Percentiles rank a stretch among this genome's conserved stretches.
phyloP scores from a whole-genome alignment of 495 filamentous ascomycete genomes.

The Aspergillus carlsbadensis region DNA sequence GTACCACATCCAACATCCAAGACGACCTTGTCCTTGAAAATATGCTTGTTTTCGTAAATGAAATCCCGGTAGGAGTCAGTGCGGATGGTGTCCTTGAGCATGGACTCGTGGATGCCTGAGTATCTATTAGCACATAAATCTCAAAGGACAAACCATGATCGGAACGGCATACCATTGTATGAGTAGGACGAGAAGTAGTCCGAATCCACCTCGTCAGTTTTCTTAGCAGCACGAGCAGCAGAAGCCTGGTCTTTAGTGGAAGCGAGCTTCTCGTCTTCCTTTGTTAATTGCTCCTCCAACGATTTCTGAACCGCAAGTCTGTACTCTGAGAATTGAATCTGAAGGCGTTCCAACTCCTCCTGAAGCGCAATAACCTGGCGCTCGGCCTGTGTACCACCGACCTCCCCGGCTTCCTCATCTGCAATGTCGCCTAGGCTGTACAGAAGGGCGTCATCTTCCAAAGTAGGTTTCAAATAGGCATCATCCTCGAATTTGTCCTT shows the following conservation, averaged over 20 bases:
- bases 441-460: slow-evolving; percentile 89
- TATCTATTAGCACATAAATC: slow-evolving; percentile 15
- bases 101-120: slow-evolving; percentile 83
- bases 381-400: slow-evolving; percentile 38
- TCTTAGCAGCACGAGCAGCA: slow-evolving; percentile 20
- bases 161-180: slow-evolving; percentile 59
- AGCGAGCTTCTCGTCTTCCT: slow-evolving; percentile 40
- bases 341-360: slow-evolving; percentile 61
- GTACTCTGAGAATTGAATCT: slow-evolving; percentile 71
- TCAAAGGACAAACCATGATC: neutral
- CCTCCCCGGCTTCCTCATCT: slow-evolving; percentile 26
- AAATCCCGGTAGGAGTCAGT: slow-evolving; percentile 71
- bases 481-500: slow-evolving; percentile 67
- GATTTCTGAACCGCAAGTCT: slow-evolving; percentile 65
- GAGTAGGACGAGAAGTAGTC: slow-evolving; percentile 85
- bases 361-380: slow-evolving; percentile 66
- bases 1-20: slow-evolving; percentile 94
- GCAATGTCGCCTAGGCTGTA: slow-evolving; percentile 78
- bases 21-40: slow-evolving; percentile 88
- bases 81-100: slow-evolving; percentile 75
- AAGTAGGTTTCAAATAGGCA: slow-evolving; percentile 71
- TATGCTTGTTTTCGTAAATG: slow-evolving; percentile 77
- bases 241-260: slow-evolving; percentile 15
- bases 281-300: slow-evolving; percentile 66
- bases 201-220: slow-evolving; percentile 42